Conservation (phyloP, 73 alveolate genomes). For the Tetrahymena borealis region DNA sequence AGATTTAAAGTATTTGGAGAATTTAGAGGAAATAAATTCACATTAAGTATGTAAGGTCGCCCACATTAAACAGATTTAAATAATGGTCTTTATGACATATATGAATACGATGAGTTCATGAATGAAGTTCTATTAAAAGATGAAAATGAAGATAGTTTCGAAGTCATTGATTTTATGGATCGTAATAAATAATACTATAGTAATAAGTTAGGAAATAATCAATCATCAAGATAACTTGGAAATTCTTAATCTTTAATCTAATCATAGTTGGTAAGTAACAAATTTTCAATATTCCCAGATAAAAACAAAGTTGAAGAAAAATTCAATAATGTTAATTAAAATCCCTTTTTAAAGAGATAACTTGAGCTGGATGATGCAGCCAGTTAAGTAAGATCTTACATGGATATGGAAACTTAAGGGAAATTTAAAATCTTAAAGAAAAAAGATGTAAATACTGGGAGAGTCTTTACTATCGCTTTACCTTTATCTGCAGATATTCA, state of each 20-base stretch:
- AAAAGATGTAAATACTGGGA: not conserved
- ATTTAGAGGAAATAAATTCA: not conserved
- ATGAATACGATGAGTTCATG: not conserved
- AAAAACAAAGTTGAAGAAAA: not conserved
- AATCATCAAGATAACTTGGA: no score
- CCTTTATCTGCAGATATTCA: not conserved
- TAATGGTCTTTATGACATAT: not conserved
- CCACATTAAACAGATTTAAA: not conserved
- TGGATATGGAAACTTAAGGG: not conserved
- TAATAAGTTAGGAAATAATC: not conserved
- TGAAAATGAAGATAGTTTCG: not conserved
- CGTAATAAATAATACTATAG: not conserved
- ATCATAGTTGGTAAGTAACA: not conserved
- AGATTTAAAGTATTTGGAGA: not conserved
- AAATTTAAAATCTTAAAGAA: not conserved
- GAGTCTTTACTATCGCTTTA: not conserved
- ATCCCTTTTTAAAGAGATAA: not conserved
- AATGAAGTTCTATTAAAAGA: not conserved
- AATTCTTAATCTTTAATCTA: no score
- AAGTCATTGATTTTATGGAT: not conserved
- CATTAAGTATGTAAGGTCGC: not conserved
- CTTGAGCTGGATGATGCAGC: not conserved
- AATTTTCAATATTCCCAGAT: not conserved
- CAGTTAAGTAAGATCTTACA: not conserved
- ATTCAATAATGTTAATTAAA: not conserved